Conservation (phyloP, 345 rosid genomes). For the Eucalyptus pauciflora region DNA sequence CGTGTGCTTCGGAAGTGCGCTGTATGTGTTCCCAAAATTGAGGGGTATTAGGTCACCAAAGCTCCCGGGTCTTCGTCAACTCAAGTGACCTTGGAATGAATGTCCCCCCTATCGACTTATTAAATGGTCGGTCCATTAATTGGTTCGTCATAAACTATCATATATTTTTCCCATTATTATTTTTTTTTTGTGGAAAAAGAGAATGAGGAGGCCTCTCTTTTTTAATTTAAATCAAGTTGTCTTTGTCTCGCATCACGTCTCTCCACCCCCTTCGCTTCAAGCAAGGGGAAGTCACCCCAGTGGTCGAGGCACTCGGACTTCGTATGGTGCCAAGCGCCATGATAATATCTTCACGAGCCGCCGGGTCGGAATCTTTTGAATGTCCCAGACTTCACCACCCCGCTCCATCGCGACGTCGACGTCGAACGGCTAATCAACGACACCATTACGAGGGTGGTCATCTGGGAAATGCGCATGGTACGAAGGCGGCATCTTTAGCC, state of each 20-base stretch:
- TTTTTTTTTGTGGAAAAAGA: background rate
- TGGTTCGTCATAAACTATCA: background rate
- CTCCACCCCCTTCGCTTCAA: background rate
- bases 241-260: background rate
- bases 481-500: too few relatives aligned
- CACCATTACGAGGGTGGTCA: too few relatives aligned
- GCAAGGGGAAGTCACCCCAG: background rate
- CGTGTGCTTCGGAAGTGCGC: background rate
- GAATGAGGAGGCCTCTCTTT: background rate
- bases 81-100: background rate
- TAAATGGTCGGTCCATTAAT: background rate
- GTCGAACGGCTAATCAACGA: too few relatives aligned
- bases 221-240: background rate
- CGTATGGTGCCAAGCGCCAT: background rate
- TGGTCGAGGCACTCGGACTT: background rate
- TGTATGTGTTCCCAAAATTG: background rate
- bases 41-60: background rate
- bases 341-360: background rate
- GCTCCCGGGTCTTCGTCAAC: background rate
- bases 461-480: too few relatives aligned
- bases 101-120: background rate
- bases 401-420: too few relatives aligned
- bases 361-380: background rate
- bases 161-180: background rate
- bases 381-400: rapidly evolving